A percentile compares a stretch with the other conserved stretches of the same genome.
These are phyloP conservation scores for Trametes meyenii DNA, from an alignment of 768 basidiomycete genomes.

Conservation along the genomic window DNA sequence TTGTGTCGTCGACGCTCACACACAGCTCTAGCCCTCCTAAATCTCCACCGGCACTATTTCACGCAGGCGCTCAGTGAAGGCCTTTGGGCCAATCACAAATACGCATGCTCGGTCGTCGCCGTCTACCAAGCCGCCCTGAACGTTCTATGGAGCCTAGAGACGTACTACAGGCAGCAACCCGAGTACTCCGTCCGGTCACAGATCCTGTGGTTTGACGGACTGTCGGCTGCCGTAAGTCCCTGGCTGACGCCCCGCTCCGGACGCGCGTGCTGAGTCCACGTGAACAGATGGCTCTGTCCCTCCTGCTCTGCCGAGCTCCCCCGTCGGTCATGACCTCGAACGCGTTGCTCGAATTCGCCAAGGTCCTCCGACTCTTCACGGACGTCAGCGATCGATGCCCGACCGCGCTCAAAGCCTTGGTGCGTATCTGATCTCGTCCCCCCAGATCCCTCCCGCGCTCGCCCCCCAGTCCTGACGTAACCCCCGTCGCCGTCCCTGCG, in stretches of 20 bases:
- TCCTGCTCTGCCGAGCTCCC: constrained; percentile 66
- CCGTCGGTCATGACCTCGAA: constrained; percentile 57
- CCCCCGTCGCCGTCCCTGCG: background rate
- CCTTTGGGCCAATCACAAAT: constrained; percentile 61
- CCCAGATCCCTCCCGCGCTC: background rate
- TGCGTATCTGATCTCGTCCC: constrained; percentile 34
- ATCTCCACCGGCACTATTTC: constrained; percentile 69
- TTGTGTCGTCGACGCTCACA: constrained; percentile 4
- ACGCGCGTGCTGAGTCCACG: constrained; percentile 1
- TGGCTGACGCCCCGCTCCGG: background rate
- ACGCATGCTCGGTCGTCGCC: constrained; percentile 72
- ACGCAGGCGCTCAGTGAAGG: constrained; percentile 63
- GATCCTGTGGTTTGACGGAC: constrained; percentile 76
- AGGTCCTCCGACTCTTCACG: constrained; percentile 57
- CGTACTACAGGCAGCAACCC: constrained; percentile 58
- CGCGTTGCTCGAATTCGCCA: constrained; percentile 64
- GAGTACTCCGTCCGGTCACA: constrained; percentile 66
- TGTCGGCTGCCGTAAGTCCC: constrained; percentile 66
- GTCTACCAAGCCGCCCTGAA: constrained; percentile 63
- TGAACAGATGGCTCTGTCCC: constrained; percentile 57
- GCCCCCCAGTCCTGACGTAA: constrained; percentile 1
- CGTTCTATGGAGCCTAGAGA: constrained; percentile 59
- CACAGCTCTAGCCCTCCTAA: constrained; percentile 54
- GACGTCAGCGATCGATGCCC: constrained; percentile 61
- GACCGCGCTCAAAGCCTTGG: constrained; percentile 61